phyloP scores from a whole-genome alignment of 1,139 yeast species.

The Geotrichum aggregatum region DNA sequence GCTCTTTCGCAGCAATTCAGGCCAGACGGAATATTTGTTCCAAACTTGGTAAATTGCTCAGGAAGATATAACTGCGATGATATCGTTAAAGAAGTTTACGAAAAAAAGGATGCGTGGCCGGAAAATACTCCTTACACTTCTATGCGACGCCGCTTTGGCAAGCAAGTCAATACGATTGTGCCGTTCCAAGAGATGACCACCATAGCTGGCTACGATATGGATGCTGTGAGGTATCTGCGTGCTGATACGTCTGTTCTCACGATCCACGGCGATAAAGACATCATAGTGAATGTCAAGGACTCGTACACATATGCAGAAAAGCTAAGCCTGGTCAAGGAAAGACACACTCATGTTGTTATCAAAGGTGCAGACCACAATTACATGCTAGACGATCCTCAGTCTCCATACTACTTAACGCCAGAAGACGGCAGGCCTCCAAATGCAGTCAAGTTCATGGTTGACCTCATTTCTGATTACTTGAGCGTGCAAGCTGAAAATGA shows the following conservation, averaged over 20 bases:
- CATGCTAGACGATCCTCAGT: slow-evolving; percentile 28
- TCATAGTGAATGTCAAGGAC: slow-evolving; percentile 61
- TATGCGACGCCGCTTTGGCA: slow-evolving; percentile 50
- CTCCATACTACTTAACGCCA: slow-evolving; percentile 20
- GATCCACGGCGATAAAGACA: slow-evolving; percentile 67
- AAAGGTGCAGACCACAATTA: slow-evolving; percentile 78
- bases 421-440: slow-evolving; percentile 45
- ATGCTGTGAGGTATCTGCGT: slow-evolving; percentile 42
- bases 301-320: slow-evolving; percentile 54
- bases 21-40: slow-evolving; percentile 44
- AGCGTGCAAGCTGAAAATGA: slow-evolving; percentile 47
- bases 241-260: slow-evolving; percentile 54
- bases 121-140: slow-evolving; percentile 40
- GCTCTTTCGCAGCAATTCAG: slow-evolving; percentile 46
- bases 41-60: slow-evolving; percentile 66
- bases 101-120: slow-evolving; percentile 40
- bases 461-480: slow-evolving; percentile 52
- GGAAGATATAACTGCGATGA: slow-evolving; percentile 49
- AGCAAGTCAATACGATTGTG: slow-evolving; percentile 41
- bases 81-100: slow-evolving; percentile 35
- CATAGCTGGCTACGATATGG: slow-evolving; percentile 51
- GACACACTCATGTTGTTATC: slow-evolving; percentile 57
- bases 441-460: slow-evolving; percentile 55
- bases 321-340: slow-evolving; percentile 45
- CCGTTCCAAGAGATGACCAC: slow-evolving; percentile 53